Evolutionary conservation across 2,329 filamentous ascomycete genomes (phyloP), one percentile per base, ranked within the genome.

Genomic region (Biscogniauxia marginata): DNA sequence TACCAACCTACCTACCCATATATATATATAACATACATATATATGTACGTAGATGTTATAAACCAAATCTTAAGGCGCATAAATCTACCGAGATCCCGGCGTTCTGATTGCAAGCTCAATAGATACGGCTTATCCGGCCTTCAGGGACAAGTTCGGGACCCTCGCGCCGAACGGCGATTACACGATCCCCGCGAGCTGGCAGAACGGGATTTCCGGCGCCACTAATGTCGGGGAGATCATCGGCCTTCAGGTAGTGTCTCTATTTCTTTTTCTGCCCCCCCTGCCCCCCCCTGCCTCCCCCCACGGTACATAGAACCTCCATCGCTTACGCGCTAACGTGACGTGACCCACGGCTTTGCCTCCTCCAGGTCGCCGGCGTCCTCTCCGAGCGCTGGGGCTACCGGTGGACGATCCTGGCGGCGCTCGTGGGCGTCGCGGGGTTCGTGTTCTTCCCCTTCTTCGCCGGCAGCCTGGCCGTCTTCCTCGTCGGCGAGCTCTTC

Each of bases 181-280:
- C 53, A 71, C 77, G 58, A 70, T 81, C 47, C 67, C 74, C 5
- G 74, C 75, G 1, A 67, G 72, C 20, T 81, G 79, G 79, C 78
- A 80, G 62, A 73, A 77, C n/a, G 77, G 73, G 2, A 69, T 81
- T 4, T 68, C 71, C 4, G 78, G 77, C 25, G 78, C 74, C 5
- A 74, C 74, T 0, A 69, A 73, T 19, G 73, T 77, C 1, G 79
- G 79, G 5, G 73, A 76, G 49, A 77, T 82, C n/a, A 57, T 80
- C 3, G 79, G 79, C 0, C 67, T 79, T n/a, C 67, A 70, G 57
- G 47, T 70, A 74, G 50, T 45, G 20, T 20, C 20, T 18, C 18
- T 3, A 5, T 18, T 8, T 9, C 44, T n/a, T 39, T 16, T 22
- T 16, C 46, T 13, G 22, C n/a, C 2, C 11, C 18, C 18, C 8